Evolutionary conservation across 371 early-diverging fungal genomes (phyloP), one percentile per base, ranked within the genome.

Genomic region (Circinella minor): DNA sequence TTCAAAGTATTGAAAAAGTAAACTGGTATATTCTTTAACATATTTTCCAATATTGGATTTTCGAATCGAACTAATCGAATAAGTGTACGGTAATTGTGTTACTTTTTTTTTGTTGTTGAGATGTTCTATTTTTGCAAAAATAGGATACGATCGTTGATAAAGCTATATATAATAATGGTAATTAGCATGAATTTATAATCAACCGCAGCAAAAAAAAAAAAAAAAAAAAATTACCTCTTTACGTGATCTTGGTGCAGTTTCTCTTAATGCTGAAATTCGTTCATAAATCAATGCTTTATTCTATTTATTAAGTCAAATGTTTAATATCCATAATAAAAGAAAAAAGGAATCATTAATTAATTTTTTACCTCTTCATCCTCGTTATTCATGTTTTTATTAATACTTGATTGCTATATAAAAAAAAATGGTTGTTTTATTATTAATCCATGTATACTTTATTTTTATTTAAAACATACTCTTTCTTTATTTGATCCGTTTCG

Each of bases 21-120:
- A 49, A 15, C 14, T 65, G 13, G 49, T 65, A 36, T 65, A 65
- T 47, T 65, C 65, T 34, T 65, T 49, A 11, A 38, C 65, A 17
- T 34, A 51, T 17, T 27, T 36, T 37, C 34, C 54, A 13, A 65
- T 36, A 11, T 47, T 9, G 43, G 54, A 48, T 65, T 65, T 65
- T 27, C 20, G 37, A 38, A 10, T 20, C 7, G 54, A 51, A 64
- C 47, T 18, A 3, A 63, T 47, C 5, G 20, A 46, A 13, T 11
- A 36, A 4, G 39, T 1, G 9, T 49, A 36, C 4, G 43, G 34
- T 7, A 20, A n/a, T 18, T 46, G 5, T 20, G 48, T 13, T 48
- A 18, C 46, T 48, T 43, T 63, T 20, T 38, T 38, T 51, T 51
- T 51, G 34, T 34, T 57, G 57, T 18, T 14, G 27, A 51, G 14